These are phyloP conservation scores for Vitis labrusca DNA, from an alignment of 164 flowering plant species.

Conservation along the genomic window DNA sequence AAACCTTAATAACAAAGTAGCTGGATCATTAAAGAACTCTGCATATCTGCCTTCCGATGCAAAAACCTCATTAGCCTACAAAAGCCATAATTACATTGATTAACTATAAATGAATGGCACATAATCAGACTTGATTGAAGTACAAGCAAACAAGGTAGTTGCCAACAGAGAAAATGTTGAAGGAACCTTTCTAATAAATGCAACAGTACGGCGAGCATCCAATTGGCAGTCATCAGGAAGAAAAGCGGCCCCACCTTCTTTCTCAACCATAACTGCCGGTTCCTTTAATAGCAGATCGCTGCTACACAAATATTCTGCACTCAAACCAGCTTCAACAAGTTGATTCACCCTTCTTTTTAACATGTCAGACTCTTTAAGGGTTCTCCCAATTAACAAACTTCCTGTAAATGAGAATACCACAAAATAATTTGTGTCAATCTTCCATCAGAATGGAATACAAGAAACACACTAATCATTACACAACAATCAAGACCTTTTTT, in stretches of 20 bases:
- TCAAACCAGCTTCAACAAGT: constrained; percentile 61
- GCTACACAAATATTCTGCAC: constrained; percentile 53
- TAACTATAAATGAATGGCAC: neutral
- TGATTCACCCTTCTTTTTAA: constrained; percentile 42
- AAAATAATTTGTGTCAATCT: neutral
- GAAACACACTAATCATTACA: too few relatives aligned
- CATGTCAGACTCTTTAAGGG: constrained; percentile 39
- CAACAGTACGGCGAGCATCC: constrained; percentile 61
- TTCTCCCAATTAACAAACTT: constrained; percentile 71
- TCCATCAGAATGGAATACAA: constrained; percentile 8
- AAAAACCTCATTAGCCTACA: constrained; percentile 70
- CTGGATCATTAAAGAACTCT: constrained; percentile 88
- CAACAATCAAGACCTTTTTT: too few relatives aligned
- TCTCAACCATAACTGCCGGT: constrained; percentile 52
- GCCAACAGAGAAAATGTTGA: neutral
- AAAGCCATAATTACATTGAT: constrained; percentile 4
- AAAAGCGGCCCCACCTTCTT: constrained; percentile 63
- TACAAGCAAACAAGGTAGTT: neutral
- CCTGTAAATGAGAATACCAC: constrained; percentile 33
- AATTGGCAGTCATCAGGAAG: constrained; percentile 68
- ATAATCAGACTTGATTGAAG: neutral
- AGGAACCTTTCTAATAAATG: constrained; percentile 68
- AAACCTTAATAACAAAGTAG: constrained; percentile 63
- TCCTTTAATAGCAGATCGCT: constrained; percentile 48
- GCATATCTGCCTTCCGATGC: constrained; percentile 73